A percentile compares a stretch with the other conserved stretches of the same genome.
These are phyloP conservation scores for Aspergillus texensis DNA, from an alignment of 2,329 filamentous ascomycete genomes.

Conservation along the genomic window DNA sequence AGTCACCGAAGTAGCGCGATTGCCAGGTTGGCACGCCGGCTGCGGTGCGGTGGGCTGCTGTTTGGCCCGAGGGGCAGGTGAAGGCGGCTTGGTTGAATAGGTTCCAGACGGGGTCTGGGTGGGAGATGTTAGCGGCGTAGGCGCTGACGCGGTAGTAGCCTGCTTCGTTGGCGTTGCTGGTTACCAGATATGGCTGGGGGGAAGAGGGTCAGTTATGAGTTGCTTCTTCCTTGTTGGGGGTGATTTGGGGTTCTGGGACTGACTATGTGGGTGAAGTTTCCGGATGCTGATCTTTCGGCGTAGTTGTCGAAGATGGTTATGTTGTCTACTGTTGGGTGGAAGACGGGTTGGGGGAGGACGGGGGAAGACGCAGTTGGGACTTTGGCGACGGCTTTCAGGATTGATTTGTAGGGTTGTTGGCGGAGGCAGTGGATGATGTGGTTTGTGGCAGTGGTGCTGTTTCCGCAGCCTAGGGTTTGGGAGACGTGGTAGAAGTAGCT, in stretches of 20 bases:
- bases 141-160: slow-evolving; percentile 53
- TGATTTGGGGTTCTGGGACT: background rate
- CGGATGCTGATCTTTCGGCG: slow-evolving; percentile 31
- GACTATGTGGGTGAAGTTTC: slow-evolving; percentile 36
- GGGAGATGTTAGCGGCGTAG: slow-evolving; percentile 42
- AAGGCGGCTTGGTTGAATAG: slow-evolving; percentile 51
- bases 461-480: slow-evolving; percentile 42
- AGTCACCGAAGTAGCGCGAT: slow-evolving; percentile 55
- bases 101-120: slow-evolving; percentile 42
- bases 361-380: slow-evolving; percentile 38
- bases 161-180: slow-evolving; percentile 51
- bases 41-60: slow-evolving; percentile 38
- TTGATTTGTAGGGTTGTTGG: slow-evolving; percentile 35
- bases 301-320: slow-evolving; percentile 49
- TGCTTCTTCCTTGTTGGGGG: no score
- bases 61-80: slow-evolving; percentile 49
- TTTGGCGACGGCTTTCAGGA: slow-evolving; percentile 41
- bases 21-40: slow-evolving; percentile 47
- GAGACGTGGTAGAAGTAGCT: slow-evolving; percentile 50
- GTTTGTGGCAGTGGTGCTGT: slow-evolving; percentile 21
- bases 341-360: slow-evolving; percentile 31
- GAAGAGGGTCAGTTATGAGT: background rate
- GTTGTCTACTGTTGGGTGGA: slow-evolving; percentile 48
- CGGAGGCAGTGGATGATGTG: slow-evolving; percentile 45
- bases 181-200: slow-evolving; percentile 43